Percentiles rank a stretch among this genome's conserved stretches.
phyloP scores from a whole-genome alignment of 352 stramenopile species.

The Peronospora farinosa region DNA sequence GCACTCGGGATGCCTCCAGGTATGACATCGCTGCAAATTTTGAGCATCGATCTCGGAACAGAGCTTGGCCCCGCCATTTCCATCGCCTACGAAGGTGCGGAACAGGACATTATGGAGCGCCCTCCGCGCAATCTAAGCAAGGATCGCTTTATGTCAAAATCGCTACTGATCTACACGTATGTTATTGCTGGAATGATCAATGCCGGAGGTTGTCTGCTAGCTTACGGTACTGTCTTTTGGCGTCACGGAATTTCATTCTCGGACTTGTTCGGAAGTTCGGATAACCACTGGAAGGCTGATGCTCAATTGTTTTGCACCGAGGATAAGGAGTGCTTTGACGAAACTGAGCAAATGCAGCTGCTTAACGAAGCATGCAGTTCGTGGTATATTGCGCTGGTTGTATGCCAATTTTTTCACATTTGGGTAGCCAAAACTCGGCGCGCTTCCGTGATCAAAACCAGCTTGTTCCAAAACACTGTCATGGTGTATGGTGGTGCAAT shows the following conservation, averaged over 20 bases:
- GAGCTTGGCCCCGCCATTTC: constrained; percentile 93
- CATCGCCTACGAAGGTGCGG: constrained; percentile 86
- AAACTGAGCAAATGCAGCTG: constrained; percentile 40
- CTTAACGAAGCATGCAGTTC: constrained; percentile 55
- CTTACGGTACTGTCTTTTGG: constrained; percentile 36
- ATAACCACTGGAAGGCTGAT: constrained; percentile 27
- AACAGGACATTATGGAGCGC: constrained; percentile 87
- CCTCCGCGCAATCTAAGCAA: constrained; percentile 61
- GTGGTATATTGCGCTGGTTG: constrained; percentile 65
- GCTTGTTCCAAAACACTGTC: constrained; percentile 69
- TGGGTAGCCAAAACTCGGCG: constrained; percentile 83
- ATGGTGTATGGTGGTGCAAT: constrained; percentile 53
- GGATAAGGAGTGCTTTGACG: constrained; percentile 29
- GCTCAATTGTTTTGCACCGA: constrained; percentile 23
- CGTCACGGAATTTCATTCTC: constrained; percentile 31
- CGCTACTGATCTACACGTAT: constrained; percentile 83
- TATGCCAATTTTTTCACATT: constrained; percentile 81
- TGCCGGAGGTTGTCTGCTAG: constrained; percentile 35
- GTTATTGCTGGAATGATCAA: constrained; percentile 79
- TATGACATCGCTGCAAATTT: constrained; percentile 87
- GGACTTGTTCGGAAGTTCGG: constrained; percentile 34
- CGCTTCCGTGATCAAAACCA: constrained; percentile 56
- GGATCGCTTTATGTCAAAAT: constrained; percentile 71
- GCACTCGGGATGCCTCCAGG: too few relatives aligned
- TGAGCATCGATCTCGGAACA: constrained; percentile 88